Conservation (phyloP, 2,329 filamentous ascomycete species). For the Aplosporella prunicola region DNA sequence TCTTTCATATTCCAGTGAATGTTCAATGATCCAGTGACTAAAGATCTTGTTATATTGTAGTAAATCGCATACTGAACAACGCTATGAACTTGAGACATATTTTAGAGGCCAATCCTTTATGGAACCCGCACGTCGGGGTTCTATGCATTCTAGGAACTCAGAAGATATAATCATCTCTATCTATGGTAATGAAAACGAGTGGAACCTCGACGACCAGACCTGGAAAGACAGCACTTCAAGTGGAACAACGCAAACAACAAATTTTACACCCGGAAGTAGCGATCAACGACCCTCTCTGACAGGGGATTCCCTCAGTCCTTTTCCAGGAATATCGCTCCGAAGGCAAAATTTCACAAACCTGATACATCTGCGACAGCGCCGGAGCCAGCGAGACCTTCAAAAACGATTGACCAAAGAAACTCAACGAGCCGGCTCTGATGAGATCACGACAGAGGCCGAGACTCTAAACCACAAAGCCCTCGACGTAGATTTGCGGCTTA, state of each 20-base stretch:
- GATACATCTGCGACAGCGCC: no score
- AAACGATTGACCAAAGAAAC: background rate
- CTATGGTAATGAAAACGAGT: background rate
- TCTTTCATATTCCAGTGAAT: no score
- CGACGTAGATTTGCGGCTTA: background rate
- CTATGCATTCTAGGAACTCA: background rate
- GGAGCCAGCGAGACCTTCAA: no score
- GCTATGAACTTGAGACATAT: background rate
- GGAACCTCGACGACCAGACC: background rate
- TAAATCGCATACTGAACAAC: slow-evolving; percentile 1
- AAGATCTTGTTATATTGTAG: background rate
- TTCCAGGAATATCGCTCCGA: no score
- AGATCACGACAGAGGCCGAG: background rate
- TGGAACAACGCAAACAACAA: no score
- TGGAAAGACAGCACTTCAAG: no score
- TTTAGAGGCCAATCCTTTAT: background rate
- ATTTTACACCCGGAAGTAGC: no score
- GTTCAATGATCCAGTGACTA: background rate
- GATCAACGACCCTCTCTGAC: no score
- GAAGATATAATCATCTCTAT: background rate
- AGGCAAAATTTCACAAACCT: no score
- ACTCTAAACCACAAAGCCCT: background rate
- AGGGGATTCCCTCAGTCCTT: no score
- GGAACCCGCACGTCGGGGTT: background rate
- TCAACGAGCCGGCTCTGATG: background rate